Base-by-base conservation (phyloP, 345 rosid species). In the Camelina neglecta region DNA sequence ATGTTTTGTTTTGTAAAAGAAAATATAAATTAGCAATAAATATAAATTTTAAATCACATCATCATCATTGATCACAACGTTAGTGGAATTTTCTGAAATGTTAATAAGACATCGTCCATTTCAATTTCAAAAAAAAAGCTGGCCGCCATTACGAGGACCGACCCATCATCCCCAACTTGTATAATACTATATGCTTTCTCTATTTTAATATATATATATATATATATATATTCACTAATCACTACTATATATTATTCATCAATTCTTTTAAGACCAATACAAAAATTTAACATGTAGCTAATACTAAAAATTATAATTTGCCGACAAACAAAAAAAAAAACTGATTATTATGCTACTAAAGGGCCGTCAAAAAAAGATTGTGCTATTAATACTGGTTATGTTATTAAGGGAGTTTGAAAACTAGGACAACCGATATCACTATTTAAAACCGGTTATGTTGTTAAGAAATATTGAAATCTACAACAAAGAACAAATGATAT, bases 71-170 rank as follows among this genome's bases (percentile, higher is more conserved):
- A 77, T 58, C 49, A 49, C n/a, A 77, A 65, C 38, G 38, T 58
- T 71, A 77, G 81, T 77, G 81, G 81, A 71, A 49, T 71, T 39
- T 58, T 65, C 41, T 58, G 67, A 11, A 48, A 76, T 69, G 44
- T 44, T 69, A 76, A 54, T 65, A 18, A 56, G 75, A 77, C 56
- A 44, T 69, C 35, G 47, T 57, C 67, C 57, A 71, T 58, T 77
- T 71, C 72, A 77, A 71, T 71, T 71, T 77, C 61, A 63, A 67
- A 55, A 7, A 35, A 45, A 72, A 42, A 65, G 81, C 61, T 77
- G 81, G 76, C 81, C 81, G 76, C 76, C 81, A 77, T 77, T 58
- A 77, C 48, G 55, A 41, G 53, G 65, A 31, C 80, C 66, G 56
- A 71, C 72, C 71, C 47, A 16, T 62, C 60, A 65, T 48, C 60